Percentiles rank a stretch among this genome's conserved stretches.
Conservation (phyloP, 176 grass and related monocot species). For the Hyparrhenia diplandra region DNA sequence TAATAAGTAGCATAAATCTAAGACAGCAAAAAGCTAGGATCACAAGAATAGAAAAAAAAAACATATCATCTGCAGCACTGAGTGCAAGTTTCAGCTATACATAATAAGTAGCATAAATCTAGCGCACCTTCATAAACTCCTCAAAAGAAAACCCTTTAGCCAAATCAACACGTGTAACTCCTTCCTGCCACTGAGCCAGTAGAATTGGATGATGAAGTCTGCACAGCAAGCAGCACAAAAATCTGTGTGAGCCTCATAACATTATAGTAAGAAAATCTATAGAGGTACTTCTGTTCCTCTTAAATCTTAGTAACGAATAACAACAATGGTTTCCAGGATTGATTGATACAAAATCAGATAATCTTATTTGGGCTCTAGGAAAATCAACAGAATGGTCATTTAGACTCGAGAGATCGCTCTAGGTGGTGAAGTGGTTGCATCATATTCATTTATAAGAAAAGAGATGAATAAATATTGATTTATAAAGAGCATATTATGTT, state of each 20-base stretch:
- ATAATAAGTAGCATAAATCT: background rate
- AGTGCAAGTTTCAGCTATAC: background rate
- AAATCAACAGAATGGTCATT: background rate
- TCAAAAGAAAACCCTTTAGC: conserved; percentile 65
- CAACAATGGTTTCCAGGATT: background rate
- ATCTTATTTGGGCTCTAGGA: background rate
- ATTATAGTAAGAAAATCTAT: background rate
- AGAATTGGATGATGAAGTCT: conserved; percentile 90
- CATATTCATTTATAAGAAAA: background rate
- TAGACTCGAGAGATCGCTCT: background rate
- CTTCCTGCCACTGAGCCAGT: conserved; percentile 82
- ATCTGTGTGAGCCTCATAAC: background rate
- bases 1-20: too few species aligned
- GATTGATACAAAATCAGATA: background rate
- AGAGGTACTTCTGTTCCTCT: background rate
- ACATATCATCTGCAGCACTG: background rate
- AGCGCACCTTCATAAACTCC: conserved; percentile 74
- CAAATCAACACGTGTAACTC: conserved; percentile 80
- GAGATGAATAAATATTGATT: background rate
- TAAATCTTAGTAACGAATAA: background rate
- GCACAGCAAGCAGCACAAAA: conserved; percentile 12
- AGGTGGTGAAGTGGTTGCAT: background rate
- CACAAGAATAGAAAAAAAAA: background rate
- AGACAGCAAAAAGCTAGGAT: background rate
- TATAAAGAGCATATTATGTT: background rate